phyloP scores from a whole-genome alignment of 768 basidiomycete genomes.

The Phylloporus sp. region DNA sequence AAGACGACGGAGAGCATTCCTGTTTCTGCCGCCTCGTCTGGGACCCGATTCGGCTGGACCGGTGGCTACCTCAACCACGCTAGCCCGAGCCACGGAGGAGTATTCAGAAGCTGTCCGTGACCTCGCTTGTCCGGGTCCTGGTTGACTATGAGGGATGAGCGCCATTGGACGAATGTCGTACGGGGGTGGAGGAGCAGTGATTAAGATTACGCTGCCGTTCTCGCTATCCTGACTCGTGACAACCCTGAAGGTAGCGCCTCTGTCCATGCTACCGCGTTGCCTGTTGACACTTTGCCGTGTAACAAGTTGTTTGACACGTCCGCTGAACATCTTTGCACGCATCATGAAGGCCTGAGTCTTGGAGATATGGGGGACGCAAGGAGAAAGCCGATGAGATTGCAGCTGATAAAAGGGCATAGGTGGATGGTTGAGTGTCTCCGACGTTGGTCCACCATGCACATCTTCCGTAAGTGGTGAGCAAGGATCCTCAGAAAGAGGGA shows the following conservation, averaged over 20 bases:
- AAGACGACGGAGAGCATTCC: slow-evolving; percentile 27
- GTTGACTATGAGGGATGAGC: slow-evolving; percentile 3
- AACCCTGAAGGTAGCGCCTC: slow-evolving; percentile 15
- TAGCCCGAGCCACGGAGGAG: slow-evolving; percentile 18
- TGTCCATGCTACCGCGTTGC: slow-evolving; percentile 19
- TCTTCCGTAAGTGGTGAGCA: slow-evolving; percentile 14
- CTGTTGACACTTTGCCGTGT: slow-evolving; percentile 8
- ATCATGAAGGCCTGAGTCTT: slow-evolving; percentile 21
- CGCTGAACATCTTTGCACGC: slow-evolving; percentile 27
- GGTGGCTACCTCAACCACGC: slow-evolving; percentile 7
- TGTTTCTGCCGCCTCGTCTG: slow-evolving; percentile 14
- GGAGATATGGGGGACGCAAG: slow-evolving; percentile 2
- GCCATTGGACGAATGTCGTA: slow-evolving; percentile 14
- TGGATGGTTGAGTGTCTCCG: slow-evolving; percentile 5
- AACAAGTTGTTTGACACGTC: slow-evolving; percentile 28
- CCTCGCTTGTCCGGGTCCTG: slow-evolving; percentile 8
- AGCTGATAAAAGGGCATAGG: slow-evolving; percentile 7
- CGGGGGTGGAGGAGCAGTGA: slow-evolving; percentile 28
- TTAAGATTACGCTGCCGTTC: slow-evolving; percentile 28
- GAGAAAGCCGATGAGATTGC: slow-evolving; percentile 1
- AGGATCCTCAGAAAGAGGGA: slow-evolving; percentile 16
- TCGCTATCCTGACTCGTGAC: slow-evolving; percentile 28
- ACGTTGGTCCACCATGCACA: slow-evolving; percentile 3
- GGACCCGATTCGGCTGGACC: slow-evolving; percentile 8
- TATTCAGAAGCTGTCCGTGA: slow-evolving; percentile 22